Evolutionary conservation across 1,284 basidiomycete genomes (phyloP).

Genomic region (Malassezia pachydermatis): DNA sequence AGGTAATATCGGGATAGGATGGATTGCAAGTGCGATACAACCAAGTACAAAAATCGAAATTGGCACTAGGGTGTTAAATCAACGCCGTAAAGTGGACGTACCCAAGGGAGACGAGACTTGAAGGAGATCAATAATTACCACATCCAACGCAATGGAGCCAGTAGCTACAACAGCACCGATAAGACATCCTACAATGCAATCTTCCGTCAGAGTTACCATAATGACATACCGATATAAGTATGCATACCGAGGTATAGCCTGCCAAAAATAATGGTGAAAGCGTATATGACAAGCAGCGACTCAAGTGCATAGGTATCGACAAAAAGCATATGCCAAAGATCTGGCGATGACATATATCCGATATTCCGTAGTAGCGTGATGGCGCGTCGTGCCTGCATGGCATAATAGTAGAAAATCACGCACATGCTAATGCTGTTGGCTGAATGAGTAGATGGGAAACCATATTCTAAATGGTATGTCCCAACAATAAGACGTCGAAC

Average conservation of each 20-base stretch:
- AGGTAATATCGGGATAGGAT: constrained; percentile 77
- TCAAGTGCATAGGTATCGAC: constrained; percentile 28
- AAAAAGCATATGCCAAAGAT: not conserved
- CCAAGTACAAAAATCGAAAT: constrained; percentile 58
- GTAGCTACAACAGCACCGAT: not conserved
- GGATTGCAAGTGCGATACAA: constrained; percentile 59
- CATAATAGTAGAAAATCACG: constrained; percentile 34
- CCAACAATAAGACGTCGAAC: constrained; percentile 62
- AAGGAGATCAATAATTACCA: not conserved
- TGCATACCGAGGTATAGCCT: constrained; percentile 60
- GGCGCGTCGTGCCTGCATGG: constrained; percentile 10
- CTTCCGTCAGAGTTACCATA: constrained; percentile 15
- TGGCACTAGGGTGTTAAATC: constrained; percentile 56
- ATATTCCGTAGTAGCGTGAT: not conserved
- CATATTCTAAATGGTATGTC: constrained; percentile 56
- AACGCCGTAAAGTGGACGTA: no score
- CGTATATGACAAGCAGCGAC: constrained; percentile 26
- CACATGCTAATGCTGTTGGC: constrained; percentile 83
- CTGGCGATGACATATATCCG: not conserved
- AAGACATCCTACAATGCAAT: constrained; percentile 41
- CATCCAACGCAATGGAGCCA: not conserved
- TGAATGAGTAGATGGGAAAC: constrained; percentile 91
- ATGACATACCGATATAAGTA: constrained; percentile 30
- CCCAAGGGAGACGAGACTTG: not conserved
- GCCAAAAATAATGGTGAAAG: constrained; percentile 71